phyloP scores from a whole-genome alignment of 2,329 filamentous ascomycete genomes.

The Leptographium flavum region DNA sequence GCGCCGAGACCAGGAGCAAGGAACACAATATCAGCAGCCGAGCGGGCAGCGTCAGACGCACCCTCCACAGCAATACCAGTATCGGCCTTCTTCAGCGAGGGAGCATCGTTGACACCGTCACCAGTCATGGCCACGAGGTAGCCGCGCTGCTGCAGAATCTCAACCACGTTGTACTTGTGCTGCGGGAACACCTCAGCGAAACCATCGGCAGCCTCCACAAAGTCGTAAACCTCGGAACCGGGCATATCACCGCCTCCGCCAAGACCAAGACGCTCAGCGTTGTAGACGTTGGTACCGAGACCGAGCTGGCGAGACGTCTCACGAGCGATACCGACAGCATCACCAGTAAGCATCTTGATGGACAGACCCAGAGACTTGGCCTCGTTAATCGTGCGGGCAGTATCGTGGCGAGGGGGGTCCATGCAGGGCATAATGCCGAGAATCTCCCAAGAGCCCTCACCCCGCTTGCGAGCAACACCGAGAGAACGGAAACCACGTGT shows the following conservation, averaged over 20 bases:
- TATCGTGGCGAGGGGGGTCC: conserved; percentile 82
- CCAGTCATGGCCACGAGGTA: conserved; percentile 94
- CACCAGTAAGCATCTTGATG: conserved; percentile 94
- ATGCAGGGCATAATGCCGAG: conserved; percentile 92
- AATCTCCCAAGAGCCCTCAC: conserved; percentile 72
- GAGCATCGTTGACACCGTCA: conserved; percentile 89
- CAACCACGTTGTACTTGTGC: conserved; percentile 90
- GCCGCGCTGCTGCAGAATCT: conserved; percentile 85
- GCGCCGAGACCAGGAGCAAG: conserved; percentile 80
- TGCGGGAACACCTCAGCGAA: conserved; percentile 92
- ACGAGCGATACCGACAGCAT: conserved; percentile 83
- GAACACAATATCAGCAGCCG: conserved; percentile 88
- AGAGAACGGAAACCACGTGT: conserved; percentile 89
- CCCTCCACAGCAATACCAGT: conserved; percentile 92
- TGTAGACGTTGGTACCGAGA: conserved; percentile 87
- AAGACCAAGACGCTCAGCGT: conserved; percentile 81
- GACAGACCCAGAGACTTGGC: conserved; percentile 77
- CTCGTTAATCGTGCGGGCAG: conserved; percentile 78
- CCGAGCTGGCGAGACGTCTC: conserved; percentile 85
- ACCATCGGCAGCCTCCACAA: conserved; percentile 88
- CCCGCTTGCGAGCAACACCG: conserved; percentile 82
- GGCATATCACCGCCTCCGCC: conserved; percentile 86
- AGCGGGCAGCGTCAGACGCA: conserved; percentile 79
- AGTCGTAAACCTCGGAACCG: conserved; percentile 86
- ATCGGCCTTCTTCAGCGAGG: conserved; percentile 88